phyloP scores from a whole-genome alignment of 129 eudicot species.

The Deinandra increscens region DNA sequence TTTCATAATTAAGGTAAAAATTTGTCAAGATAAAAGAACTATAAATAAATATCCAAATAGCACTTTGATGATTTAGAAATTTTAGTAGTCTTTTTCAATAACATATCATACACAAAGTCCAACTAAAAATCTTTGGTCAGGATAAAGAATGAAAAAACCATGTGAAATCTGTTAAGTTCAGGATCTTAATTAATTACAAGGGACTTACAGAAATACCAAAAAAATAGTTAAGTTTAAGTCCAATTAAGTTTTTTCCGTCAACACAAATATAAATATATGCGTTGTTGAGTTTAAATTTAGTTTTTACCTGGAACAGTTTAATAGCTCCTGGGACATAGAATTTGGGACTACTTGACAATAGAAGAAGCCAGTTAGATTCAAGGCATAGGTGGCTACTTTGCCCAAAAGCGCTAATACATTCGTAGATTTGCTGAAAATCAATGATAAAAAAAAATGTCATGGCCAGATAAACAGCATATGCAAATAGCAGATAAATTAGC shows the following conservation, averaged over 20 bases:
- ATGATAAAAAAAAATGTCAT: conserved; percentile 14
- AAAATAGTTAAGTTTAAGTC: background rate
- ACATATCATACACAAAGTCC: background rate
- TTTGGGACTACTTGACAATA: conserved; percentile 59
- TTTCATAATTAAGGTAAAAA: conserved; percentile 5
- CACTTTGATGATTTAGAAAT: background rate
- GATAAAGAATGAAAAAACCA: background rate
- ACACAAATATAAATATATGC: background rate
- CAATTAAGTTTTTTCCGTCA: background rate
- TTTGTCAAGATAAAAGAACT: background rate
- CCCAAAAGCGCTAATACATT: conserved; percentile 63
- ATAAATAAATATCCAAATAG: background rate
- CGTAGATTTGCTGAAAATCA: conserved; percentile 59
- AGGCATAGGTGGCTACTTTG: conserved; percentile 76
- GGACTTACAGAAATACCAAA: background rate
- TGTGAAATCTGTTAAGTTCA: background rate
- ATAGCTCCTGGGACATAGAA: conserved; percentile 37
- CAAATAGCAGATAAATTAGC: background rate
- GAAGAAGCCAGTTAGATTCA: conserved; percentile 81
- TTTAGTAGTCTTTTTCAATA: background rate
- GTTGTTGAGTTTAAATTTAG: background rate
- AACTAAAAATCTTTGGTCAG: background rate
- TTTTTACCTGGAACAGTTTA: conserved; percentile 39
- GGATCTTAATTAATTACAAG: background rate
- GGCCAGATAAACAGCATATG: conserved; percentile 2